Conservation (phyloP, 805 yeast species). For the Kuraishia capsulata region DNA sequence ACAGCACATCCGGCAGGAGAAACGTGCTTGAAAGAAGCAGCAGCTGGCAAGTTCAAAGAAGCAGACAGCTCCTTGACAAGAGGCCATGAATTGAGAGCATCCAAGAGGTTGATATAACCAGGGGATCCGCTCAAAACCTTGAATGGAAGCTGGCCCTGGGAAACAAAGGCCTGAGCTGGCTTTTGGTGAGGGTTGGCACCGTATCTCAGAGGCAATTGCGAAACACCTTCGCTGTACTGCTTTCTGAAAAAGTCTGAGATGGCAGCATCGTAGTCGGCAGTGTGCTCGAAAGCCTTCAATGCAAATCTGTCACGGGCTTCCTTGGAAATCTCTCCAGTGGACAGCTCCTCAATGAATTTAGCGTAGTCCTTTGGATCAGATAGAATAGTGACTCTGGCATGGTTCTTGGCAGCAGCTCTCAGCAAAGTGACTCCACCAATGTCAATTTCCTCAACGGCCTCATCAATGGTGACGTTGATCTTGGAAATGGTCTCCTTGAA, state of each 20-base stretch:
- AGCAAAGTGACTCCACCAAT: conserved; percentile 96
- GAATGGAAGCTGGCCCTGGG: conserved; percentile 85
- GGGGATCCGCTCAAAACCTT: conserved; percentile 92
- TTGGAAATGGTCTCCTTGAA: conserved; percentile 96
- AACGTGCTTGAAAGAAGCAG: conserved; percentile 97
- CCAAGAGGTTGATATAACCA: conserved; percentile 93
- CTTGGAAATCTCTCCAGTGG: conserved; percentile 59
- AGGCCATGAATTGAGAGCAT: conserved; percentile 98
- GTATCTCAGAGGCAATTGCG: conserved; percentile 92
- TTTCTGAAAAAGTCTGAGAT: conserved; percentile 97
- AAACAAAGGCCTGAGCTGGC: conserved; percentile 95
- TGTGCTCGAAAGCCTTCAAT: conserved; percentile 94
- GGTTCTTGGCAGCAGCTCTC: conserved; percentile 99
- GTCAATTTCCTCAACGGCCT: conserved; percentile 98
- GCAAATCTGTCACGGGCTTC: conserved; percentile 79
- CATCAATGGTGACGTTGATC: conserved; percentile 89
- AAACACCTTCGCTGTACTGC: conserved; percentile 81
- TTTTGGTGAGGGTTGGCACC: conserved; percentile 99
- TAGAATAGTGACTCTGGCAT: conserved; percentile 88
- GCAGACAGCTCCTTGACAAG: conserved; percentile 94
- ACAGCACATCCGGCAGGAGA: conserved; percentile 99
- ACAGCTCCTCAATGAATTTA: conserved; percentile 73
- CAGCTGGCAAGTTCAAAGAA: conserved; percentile 92
- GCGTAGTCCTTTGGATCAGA: conserved; percentile 95
- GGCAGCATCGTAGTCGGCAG: conserved; percentile 94